phyloP scores from a whole-genome alignment of 2,329 filamentous ascomycete genomes.

The Ophiocordyceps australis region DNA sequence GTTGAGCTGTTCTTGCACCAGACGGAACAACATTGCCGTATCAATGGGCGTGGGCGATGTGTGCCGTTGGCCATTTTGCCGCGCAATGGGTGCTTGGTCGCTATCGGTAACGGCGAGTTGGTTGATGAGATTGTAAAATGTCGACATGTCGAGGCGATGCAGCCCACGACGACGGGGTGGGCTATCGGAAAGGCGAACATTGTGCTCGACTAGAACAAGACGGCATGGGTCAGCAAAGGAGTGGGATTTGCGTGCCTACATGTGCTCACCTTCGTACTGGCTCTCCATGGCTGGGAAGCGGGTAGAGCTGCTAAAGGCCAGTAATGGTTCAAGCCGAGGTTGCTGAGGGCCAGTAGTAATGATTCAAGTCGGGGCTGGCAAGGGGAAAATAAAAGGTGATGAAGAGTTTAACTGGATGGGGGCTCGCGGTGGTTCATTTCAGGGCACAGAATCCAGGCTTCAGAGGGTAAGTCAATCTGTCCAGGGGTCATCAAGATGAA shows the following conservation, averaged over 20 bases:
- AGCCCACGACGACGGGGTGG: conserved; percentile 23
- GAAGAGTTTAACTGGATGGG: too few species aligned
- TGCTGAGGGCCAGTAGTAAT: too few species aligned
- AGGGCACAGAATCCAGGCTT: too few species aligned
- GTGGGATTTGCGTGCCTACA: background rate
- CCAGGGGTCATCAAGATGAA: too few species aligned
- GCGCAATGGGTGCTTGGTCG: conserved; percentile 8
- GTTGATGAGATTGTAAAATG: conserved; percentile 39
- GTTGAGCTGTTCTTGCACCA: conserved; percentile 40
- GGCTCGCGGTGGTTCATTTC: too few species aligned
- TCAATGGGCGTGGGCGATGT: conserved; percentile 42
- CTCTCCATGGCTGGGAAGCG: conserved; percentile 35
- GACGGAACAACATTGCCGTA: conserved; percentile 34
- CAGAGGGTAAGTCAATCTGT: too few species aligned
- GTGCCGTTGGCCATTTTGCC: conserved; percentile 33
- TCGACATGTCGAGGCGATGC: conserved; percentile 47
- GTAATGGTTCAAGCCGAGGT: too few species aligned
- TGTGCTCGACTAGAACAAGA: conserved; percentile 38
- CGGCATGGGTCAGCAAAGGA: conserved; percentile 1
- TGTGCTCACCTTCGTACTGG: conserved; percentile 32
- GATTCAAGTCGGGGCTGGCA: too few species aligned
- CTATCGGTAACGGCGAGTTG: conserved; percentile 24
- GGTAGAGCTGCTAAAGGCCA: too few species aligned
- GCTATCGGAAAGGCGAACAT: conserved; percentile 29
- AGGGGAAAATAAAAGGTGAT: too few species aligned